Percentiles rank a stretch among this genome's conserved stretches.
phyloP scores from a whole-genome alignment of 495 filamentous ascomycete species.

The Apiosordaria backusii region DNA sequence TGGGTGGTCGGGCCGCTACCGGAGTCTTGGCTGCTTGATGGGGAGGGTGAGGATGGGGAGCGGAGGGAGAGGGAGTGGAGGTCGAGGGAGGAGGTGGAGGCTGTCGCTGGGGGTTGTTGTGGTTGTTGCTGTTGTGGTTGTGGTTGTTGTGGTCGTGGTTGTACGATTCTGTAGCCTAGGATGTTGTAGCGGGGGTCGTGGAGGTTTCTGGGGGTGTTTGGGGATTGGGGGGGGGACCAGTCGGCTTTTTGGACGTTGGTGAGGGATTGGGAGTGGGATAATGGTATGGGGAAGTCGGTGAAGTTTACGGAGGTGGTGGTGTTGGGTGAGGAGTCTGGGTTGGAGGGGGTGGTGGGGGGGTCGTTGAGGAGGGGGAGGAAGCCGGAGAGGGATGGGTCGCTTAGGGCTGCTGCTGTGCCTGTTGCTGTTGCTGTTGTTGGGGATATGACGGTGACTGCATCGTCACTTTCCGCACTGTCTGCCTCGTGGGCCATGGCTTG shows the following conservation, averaged over 20 bases:
- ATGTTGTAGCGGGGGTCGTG: too few species aligned
- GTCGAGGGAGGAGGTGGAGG: not conserved
- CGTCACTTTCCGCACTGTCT: constrained; percentile 21
- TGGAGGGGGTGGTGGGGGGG: constrained; percentile 12
- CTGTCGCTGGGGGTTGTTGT: constrained; percentile 12
- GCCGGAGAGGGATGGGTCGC: constrained; percentile 22
- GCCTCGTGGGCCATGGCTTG: constrained; percentile 21
- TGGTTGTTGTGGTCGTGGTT: not conserved
- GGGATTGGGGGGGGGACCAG: constrained; percentile 15
- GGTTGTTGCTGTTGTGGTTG: constrained; percentile 8
- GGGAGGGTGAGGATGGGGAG: constrained; percentile 9
- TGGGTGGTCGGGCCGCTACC: constrained; percentile 23
- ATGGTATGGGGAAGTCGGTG: constrained; percentile 8
- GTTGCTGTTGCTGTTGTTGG: constrained; percentile 8
- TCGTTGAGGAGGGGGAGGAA: constrained; percentile 27
- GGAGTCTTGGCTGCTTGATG: not conserved
- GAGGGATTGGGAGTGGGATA: constrained; percentile 24
- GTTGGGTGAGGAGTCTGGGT: constrained; percentile 16
- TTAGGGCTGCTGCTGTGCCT: constrained; percentile 10
- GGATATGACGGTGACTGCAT: constrained; percentile 6
- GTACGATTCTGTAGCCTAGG: too few species aligned
- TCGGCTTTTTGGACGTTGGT: constrained; percentile 13
- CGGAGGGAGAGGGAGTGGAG: constrained; percentile 13
- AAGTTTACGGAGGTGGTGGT: constrained; percentile 29
- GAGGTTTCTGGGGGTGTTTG: constrained; percentile 12